Conservation (phyloP, 352 stramenopile species). For the Pythium sp. region DNA sequence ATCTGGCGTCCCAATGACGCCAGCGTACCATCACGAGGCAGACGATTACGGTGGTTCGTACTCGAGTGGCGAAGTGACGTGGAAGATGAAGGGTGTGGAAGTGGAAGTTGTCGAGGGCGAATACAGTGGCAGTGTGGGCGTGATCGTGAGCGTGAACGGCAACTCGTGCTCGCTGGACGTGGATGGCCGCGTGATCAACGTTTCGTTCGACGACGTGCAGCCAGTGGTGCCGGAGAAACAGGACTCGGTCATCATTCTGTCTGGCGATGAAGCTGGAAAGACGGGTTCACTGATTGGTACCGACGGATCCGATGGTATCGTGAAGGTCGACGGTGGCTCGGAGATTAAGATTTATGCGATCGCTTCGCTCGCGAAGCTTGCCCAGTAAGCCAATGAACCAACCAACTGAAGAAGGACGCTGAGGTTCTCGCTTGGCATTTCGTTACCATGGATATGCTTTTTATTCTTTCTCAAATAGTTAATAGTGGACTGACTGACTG, state of each 20-base stretch:
- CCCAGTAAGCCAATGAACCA: constrained; percentile 44
- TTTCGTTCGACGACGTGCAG: constrained; percentile 66
- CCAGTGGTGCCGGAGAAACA: constrained; percentile 84
- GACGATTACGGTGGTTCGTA: constrained; percentile 40
- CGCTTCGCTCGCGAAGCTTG: constrained; percentile 78
- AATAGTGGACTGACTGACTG: constrained; percentile 6
- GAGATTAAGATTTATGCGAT: constrained; percentile 91
- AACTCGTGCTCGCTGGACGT: constrained; percentile 79
- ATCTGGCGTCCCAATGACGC: constrained; percentile 71
- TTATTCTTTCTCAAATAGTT: constrained; percentile 11
- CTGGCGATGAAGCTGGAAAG: constrained; percentile 80
- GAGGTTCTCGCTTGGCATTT: constrained; percentile 9
- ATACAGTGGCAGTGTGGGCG: constrained; percentile 61
- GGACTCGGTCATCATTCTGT: constrained; percentile 86
- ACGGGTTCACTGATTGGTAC: constrained; percentile 85
- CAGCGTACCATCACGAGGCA: constrained; percentile 56
- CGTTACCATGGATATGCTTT: not conserved
- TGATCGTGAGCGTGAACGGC: constrained; percentile 70
- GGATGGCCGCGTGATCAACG: constrained; percentile 65
- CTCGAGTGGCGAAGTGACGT: constrained; percentile 66
- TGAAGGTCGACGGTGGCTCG: constrained; percentile 85
- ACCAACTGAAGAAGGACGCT: not conserved
- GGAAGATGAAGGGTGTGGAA: constrained; percentile 88
- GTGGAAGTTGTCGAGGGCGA: constrained; percentile 74
- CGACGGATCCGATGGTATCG: constrained; percentile 83